A percentile compares a stretch with the other conserved stretches of the same genome.
Evolutionary conservation across 2,329 filamentous ascomycete species (phyloP).

Genomic region (Truncatella angustata): DNA sequence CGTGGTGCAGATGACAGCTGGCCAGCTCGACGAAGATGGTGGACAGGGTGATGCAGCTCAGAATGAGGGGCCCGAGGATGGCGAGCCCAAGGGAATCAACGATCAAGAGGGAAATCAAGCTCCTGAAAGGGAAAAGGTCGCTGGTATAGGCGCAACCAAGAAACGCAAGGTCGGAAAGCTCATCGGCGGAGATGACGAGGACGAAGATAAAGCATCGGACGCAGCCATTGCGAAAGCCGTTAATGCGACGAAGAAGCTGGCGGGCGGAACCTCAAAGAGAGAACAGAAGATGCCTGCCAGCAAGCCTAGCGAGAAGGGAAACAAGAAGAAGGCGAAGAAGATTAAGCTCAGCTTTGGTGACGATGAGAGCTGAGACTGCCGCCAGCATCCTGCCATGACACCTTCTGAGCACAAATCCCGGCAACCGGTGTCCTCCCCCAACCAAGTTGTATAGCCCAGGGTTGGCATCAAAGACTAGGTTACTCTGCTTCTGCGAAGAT

Average conservation of each 20-base stretch:
- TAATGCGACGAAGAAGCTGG: constrained; percentile 22
- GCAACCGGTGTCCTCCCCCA: no score
- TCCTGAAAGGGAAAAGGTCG: constrained; percentile 25
- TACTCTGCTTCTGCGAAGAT: no score
- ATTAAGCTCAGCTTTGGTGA: constrained; percentile 68
- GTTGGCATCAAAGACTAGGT: no score
- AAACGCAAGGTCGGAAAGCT: constrained; percentile 57
- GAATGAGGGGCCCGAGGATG: constrained; percentile 27
- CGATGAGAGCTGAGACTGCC: constrained; percentile 46
- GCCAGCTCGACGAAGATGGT: constrained; percentile 27
- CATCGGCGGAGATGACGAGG: constrained; percentile 36
- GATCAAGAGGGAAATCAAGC: constrained; percentile 18
- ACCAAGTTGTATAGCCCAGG: no score
- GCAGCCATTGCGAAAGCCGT: constrained; percentile 10
- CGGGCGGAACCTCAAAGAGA: constrained; percentile 20
- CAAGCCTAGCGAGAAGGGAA: constrained; percentile 21
- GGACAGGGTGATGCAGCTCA: constrained; percentile 23
- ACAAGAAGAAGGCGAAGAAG: constrained; percentile 59
- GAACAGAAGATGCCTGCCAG: constrained; percentile 10
- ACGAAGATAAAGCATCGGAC: constrained; percentile 19
- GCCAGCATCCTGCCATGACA: not conserved
- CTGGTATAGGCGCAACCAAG: constrained; percentile 42
- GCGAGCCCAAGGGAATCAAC: constrained; percentile 1
- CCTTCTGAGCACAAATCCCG: not conserved
- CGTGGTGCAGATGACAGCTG: constrained; percentile 48